Base-by-base conservation (phyloP, 768 basidiomycete species). In the Cyathus striatus region DNA sequence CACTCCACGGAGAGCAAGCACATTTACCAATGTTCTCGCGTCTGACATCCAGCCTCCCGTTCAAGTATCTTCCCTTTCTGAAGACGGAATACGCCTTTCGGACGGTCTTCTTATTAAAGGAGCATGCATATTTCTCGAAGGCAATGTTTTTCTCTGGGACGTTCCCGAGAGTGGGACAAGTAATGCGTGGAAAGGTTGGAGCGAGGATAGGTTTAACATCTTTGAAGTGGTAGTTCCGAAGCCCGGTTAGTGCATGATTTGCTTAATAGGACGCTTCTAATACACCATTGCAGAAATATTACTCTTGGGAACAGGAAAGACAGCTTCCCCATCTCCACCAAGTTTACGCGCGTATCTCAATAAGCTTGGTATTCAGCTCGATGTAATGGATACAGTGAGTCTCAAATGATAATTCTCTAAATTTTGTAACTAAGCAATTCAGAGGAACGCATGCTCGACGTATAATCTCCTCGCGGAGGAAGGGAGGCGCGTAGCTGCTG, bases 381-480 rank as follows among this genome's bases (percentile, higher is more conserved):
- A 98, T 52, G 74, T 90, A 16, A 90, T 94, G 80, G 86, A 89
- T 59, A 88, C 89, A 32, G 90, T 90, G 49, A 41, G 78, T 69
- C 5, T 3, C n/a, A n/a, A n/a, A n/a, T n/a, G n/a, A n/a, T n/a
- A n/a, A n/a, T n/a, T n/a, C n/a, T n/a, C n/a, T n/a, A 38, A 13
- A 25, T 25, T 21, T 36, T 21, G 7, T 40, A 36, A 50, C 36
- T 36, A 23, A n/a, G 4, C 16, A n/a, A 33, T 4, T 16, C 43
- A 88, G 93, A 71, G 90, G 55, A 96, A 94, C 58, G 95, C 94
- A 14, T 93, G 90, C 53, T 86, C 94, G 21, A 97, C 95, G 0
- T 99, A 93, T 63, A 97, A 99, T 61, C 60, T 99, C 18, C 73
- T 99, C 36, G 65, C 86, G 0, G 95, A 99, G 60, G 95, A 99